A percentile compares a stretch with the other conserved stretches of the same genome.
Evolutionary conservation across 2,329 filamentous ascomycete species (phyloP).

Genomic region (Acrocalymma vagum): DNA sequence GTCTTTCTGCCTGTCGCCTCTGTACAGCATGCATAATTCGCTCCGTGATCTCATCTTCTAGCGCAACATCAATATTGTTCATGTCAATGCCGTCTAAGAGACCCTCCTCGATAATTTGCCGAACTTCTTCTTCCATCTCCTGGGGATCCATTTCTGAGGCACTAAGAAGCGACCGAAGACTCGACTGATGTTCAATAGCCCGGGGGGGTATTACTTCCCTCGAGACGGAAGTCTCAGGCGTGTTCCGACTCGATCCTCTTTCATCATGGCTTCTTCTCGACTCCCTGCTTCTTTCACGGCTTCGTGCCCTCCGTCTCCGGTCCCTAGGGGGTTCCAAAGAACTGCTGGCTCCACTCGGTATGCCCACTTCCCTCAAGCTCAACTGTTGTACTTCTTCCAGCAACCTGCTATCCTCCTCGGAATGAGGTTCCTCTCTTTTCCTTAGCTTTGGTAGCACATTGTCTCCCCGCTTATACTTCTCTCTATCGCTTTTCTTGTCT

Average conservation of each 20-base stretch:
- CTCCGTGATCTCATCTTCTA: conserved; percentile 90
- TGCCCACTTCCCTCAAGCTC: conserved; percentile 74
- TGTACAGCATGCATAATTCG: conserved; percentile 90
- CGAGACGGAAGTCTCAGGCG: conserved; percentile 26
- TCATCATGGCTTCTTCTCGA: conserved; percentile 34
- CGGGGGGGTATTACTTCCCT: conserved; percentile 49
- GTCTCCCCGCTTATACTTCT: conserved; percentile 83
- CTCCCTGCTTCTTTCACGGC: conserved; percentile 47
- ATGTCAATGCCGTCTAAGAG: conserved; percentile 88
- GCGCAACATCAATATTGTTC: conserved; percentile 81
- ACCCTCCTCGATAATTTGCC: conserved; percentile 88
- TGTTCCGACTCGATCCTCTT: conserved; percentile 35
- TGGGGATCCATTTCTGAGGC: conserved; percentile 78
- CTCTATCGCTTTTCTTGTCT: conserved; percentile 79
- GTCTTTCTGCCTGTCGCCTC: conserved; percentile 72
- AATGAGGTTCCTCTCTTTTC: conserved; percentile 60
- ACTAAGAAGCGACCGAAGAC: conserved; percentile 83
- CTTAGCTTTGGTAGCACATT: conserved; percentile 73
- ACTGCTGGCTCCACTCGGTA: conserved; percentile 52
- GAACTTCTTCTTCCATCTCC: conserved; percentile 84
- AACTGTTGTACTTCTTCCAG: conserved; percentile 76
- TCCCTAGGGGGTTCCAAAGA: conserved; percentile 47
- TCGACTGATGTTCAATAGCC: conserved; percentile 88
- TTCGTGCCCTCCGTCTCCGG: conserved; percentile 44
- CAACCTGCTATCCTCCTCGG: conserved; percentile 74